Evolutionary conservation across 2,329 filamentous ascomycete species (phyloP), one percentile per base, ranked within the genome.

Genomic region (Ophiostoma ulmi): DNA sequence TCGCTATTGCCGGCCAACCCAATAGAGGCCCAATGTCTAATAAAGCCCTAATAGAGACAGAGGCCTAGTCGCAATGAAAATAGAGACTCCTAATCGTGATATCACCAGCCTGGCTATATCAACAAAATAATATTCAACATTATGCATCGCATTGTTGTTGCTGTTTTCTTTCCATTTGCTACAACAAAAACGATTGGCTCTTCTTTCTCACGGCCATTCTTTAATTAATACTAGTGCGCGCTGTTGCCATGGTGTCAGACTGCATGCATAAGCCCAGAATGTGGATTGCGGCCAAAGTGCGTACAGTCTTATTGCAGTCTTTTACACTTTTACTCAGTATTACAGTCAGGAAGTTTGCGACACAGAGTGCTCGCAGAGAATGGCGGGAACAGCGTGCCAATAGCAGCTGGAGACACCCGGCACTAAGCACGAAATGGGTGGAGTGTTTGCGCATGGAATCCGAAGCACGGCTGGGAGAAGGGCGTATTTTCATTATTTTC

Each of bases 171-270:
- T 14, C 31, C 3, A 31, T 31, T 31, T 48, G 3, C 5, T 48
- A 7, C 20, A 26, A 10, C 22, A 26, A 14, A 31, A 63, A 31
- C 58, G 35, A 38, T 65, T 65, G 14, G 35, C 36, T 65, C 2
- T 22, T 65, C 36, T 38, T 39, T 38, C 31, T 35, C 2, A 26
- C 13, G 22, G 3, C 5, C 13, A 36, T 4, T 64, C 6, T 65
- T 38, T 17, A 65, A 17, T 38, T 17, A 65, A 17, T 39, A 26
- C 63, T 63, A 63, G 65, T 67, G 22, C 36, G 70, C 26, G 3
- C 55, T 72, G 72, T 73, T 73, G 72, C 72, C 68, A 67, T 71
- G 70, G 72, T 70, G 63, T 66, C 72, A 66, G 69, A 39, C 66
- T 66, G 69, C 61, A 66, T 70, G 67, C 68, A 67, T 69, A 61